Conservation (phyloP, 441 rosid species). For the Syzygium malaccense region DNA sequence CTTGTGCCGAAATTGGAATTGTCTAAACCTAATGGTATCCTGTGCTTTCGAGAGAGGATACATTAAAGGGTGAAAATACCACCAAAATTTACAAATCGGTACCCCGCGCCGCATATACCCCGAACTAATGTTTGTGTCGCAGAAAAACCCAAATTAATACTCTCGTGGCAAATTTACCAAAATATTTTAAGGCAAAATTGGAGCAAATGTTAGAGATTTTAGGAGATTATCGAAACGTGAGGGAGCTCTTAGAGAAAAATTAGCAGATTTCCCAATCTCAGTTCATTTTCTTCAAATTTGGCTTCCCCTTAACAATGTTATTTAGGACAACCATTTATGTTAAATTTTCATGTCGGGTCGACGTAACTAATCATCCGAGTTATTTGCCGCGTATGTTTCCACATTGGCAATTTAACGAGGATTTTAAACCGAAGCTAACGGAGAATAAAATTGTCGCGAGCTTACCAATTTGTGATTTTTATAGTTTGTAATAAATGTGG, state of each 20-base stretch:
- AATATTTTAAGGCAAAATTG: background rate
- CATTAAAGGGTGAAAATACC: background rate
- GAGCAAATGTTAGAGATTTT: fast-evolving
- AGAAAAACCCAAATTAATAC: fast-evolving
- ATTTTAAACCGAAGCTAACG: background rate
- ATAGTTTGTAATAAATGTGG: background rate
- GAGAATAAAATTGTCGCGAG: background rate
- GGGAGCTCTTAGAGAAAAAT: background rate
- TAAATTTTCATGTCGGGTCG: background rate
- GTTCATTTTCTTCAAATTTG: background rate
- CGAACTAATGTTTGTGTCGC: fast-evolving
- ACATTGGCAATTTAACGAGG: background rate
- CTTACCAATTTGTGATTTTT: background rate
- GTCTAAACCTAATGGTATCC: background rate
- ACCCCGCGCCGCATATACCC: fast-evolving
- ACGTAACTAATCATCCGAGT: background rate
- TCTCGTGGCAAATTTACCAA: background rate
- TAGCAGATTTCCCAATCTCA: background rate
- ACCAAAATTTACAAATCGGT: background rate
- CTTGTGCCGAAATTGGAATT: background rate
- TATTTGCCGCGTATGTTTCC: background rate
- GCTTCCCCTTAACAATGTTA: background rate
- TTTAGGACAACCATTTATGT: background rate
- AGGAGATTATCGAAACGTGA: background rate
- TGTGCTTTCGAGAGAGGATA: background rate